Evolutionary conservation across 805 yeast species (phyloP), one percentile per base, ranked within the genome.

Genomic region (Metschnikowia noctiluminum): DNA sequence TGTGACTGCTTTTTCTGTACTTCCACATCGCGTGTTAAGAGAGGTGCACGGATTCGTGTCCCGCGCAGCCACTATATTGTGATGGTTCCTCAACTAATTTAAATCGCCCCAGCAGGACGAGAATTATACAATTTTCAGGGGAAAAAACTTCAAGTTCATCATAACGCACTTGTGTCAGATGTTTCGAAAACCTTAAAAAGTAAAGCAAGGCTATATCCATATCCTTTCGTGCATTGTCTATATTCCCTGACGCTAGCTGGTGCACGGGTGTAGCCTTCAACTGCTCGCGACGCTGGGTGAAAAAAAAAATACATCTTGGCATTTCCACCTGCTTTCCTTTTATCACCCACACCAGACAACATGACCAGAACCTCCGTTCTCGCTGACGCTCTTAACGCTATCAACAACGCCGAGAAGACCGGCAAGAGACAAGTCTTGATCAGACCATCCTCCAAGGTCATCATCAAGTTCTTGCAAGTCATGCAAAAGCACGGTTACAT

Each of bases 341-440:
- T 9, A 12, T 21, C 21, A 21, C 21, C 30, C 16, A 26, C 35
- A 15, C 42, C 45, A 41, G 38, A 46, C 50, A 46, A 46, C 31
- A 63, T 64, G 68, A 64, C 68, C 48, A 65, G 69, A 65, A 61
- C 68, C 56, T 64, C 68, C 44, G 68, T 64, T 53, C 62, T 64
- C 60, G 69, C 69, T 47, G 69, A 64, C 55, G 68, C 69, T 54
- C 62, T 65, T 58, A 65, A 65, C 59, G 62, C 67, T 47, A 64
- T 65, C 56, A 64, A 64, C 68, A 65, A 64, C 59, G 68, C 69
- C 58, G 69, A 64, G 58, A 64, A 64, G 59, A 64, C 68, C 60
- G 68, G 68, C 53, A 64, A 64, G 68, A 63, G 68, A 52, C 69
- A 64, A 54, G 68, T 65, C 47, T 62, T 64, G 64, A 58, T 64